A percentile compares a stretch with the other conserved stretches of the same genome.
Evolutionary conservation across 2,329 filamentous ascomycete genomes (phyloP).

Genomic region (Hymenotorrendiella dingleyae): DNA sequence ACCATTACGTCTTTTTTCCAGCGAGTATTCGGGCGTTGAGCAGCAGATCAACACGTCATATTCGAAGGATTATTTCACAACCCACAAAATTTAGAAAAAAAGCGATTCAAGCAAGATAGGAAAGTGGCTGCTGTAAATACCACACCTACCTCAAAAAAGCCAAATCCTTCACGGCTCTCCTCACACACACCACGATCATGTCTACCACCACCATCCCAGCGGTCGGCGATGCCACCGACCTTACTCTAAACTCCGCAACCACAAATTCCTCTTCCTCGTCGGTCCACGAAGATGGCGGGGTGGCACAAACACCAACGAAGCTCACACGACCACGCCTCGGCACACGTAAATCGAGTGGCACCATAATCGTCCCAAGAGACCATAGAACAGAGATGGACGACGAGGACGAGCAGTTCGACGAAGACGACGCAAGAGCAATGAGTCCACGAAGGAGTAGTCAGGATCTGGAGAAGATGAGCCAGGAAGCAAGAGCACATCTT

Average conservation of each 20-base stretch:
- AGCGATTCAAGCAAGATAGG: too few relatives aligned
- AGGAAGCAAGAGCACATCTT: constrained; percentile 67
- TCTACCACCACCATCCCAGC: neutral
- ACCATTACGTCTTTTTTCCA: too few relatives aligned
- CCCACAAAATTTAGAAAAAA: too few relatives aligned
- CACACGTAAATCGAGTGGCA: constrained; percentile 73
- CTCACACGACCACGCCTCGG: constrained; percentile 57
- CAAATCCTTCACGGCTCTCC: neutral
- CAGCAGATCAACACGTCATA: too few relatives aligned
- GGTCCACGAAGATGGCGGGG: constrained; percentile 12
- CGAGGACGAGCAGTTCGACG: constrained; percentile 61
- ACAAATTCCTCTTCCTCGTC: constrained; percentile 19
- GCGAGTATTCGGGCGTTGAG: too few relatives aligned
- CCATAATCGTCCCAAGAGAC: constrained; percentile 75
- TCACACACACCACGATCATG: neutral
- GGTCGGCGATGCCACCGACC: neutral
- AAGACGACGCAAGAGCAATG: constrained; percentile 89
- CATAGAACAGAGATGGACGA: constrained; percentile 68
- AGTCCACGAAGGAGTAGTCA: constrained; percentile 86
- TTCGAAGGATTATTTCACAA: too few relatives aligned
- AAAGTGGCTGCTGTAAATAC: too few relatives aligned
- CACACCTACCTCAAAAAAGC: neutral
- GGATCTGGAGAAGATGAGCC: constrained; percentile 81
- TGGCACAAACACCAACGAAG: neutral
- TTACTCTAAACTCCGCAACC: neutral